Conservation (phyloP, 768 basidiomycete genomes). For the Tephrocybe rancida region DNA sequence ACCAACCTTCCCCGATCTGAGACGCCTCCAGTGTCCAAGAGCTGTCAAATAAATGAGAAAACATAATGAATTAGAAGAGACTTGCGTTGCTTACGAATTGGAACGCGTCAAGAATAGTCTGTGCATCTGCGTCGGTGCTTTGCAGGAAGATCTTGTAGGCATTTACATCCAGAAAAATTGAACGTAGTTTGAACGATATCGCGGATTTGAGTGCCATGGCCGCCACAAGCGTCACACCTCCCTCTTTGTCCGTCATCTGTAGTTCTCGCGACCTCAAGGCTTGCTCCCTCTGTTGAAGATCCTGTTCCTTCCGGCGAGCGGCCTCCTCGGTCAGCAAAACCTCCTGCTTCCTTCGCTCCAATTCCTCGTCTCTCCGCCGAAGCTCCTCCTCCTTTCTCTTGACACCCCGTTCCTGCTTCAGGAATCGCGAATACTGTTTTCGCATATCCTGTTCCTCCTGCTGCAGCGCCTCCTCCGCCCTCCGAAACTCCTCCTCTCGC, state of each 20-base stretch:
- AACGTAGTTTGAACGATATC: not conserved
- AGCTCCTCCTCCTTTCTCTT: not conserved
- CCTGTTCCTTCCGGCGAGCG: not conserved
- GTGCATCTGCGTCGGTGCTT: not conserved
- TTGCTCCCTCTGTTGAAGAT: too few relatives aligned
- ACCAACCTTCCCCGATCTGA: not conserved
- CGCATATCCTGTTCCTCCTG: too few relatives aligned
- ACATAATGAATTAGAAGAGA: not conserved
- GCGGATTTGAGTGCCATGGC: not conserved
- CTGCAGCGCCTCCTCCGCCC: too few relatives aligned
- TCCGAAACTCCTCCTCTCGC: too few relatives aligned
- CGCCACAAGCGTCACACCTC: too few relatives aligned
- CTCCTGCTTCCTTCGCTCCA: not conserved
- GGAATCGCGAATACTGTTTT: too few relatives aligned
- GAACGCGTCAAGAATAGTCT: conserved; percentile 4
- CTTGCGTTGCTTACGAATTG: not conserved
- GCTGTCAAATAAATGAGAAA: not conserved
- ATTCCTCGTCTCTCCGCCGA: too few relatives aligned
- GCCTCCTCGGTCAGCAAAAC: not conserved
- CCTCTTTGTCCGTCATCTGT: not conserved
- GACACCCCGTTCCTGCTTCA: too few relatives aligned
- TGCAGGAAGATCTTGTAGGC: not conserved
- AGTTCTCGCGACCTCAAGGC: not conserved
- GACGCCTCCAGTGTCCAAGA: not conserved
- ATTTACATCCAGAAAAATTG: not conserved